phyloP scores from a whole-genome alignment of 2,329 filamentous ascomycete genomes.

The Coniochaeta sp. region DNA sequence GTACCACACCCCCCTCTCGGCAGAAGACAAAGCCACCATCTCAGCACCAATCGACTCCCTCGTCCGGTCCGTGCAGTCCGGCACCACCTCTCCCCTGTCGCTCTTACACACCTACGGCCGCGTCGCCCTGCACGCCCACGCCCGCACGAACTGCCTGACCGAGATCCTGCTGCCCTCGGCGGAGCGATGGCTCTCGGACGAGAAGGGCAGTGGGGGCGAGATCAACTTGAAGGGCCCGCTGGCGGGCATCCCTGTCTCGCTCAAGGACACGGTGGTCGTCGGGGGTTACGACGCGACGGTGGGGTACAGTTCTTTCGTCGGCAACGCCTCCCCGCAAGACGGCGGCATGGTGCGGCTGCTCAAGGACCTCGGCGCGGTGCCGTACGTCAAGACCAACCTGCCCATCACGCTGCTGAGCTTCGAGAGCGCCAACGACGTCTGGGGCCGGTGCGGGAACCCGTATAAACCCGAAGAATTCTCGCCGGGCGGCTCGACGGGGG shows the following conservation, averaged over 20 bases:
- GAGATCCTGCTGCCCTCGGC: constrained; percentile 77
- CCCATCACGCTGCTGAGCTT: constrained; percentile 84
- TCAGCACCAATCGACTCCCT: constrained; percentile 69
- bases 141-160: constrained; percentile 83
- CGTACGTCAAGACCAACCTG: constrained; percentile 88
- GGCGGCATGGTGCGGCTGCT: constrained; percentile 68
- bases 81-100: constrained; percentile 56
- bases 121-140: constrained; percentile 74
- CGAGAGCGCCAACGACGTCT: constrained; percentile 70
- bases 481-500: constrained; percentile 83
- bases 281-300: constrained; percentile 78
- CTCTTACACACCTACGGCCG: constrained; percentile 84
- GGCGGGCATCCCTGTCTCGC: constrained; percentile 76
- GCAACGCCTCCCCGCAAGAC: constrained; percentile 59
- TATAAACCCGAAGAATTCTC: constrained; percentile 80
- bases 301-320: constrained; percentile 67
- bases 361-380: constrained; percentile 81
- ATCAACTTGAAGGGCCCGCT: constrained; percentile 74
- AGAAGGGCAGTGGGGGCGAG: too few species aligned
- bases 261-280: constrained; percentile 77
- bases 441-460: constrained; percentile 77
- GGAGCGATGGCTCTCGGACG: constrained; percentile 59
- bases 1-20: constrained; percentile 61
- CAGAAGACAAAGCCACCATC: constrained; percentile 59
- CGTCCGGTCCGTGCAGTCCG: constrained; percentile 70